These are phyloP conservation scores for Diatrype stigma DNA, from an alignment of 2,329 filamentous ascomycete species.

Conservation along the genomic window DNA sequence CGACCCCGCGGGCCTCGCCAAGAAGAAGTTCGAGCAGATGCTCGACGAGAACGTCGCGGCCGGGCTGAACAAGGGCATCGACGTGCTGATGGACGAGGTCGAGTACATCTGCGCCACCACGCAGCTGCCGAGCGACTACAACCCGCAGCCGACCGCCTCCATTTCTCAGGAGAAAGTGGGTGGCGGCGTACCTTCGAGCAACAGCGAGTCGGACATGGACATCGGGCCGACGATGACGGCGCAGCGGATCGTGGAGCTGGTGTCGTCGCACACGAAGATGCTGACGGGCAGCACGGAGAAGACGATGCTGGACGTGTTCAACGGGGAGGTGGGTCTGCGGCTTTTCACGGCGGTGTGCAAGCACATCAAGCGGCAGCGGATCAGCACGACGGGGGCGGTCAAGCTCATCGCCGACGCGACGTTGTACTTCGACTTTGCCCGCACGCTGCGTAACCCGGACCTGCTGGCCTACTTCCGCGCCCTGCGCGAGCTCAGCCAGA, in stretches of 20 bases:
- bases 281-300: conserved; percentile 93
- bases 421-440: conserved; percentile 81
- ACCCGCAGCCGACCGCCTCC: conserved; percentile 49
- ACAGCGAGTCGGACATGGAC: conserved; percentile 30
- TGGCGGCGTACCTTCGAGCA: too few relatives aligned
- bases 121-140: conserved; percentile 85
- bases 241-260: conserved; percentile 74
- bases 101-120: conserved; percentile 91
- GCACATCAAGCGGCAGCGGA: conserved; percentile 91
- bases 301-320: conserved; percentile 97
- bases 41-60: conserved; percentile 94
- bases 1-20: conserved; percentile 84
- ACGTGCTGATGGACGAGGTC: conserved; percentile 97
- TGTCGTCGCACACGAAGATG: conserved; percentile 88
- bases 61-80: conserved; percentile 94
- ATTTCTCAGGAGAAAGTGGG: conserved; percentile 27
- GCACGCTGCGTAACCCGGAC: conserved; percentile 75
- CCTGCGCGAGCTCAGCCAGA: conserved; percentile 86
- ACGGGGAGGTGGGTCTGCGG: conserved; percentile 90
- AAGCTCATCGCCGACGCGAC: conserved; percentile 97
- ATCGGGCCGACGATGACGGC: conserved; percentile 73
- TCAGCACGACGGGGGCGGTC: conserved; percentile 84
- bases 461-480: conserved; percentile 88
- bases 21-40: conserved; percentile 99
- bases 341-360: conserved; percentile 93